These are phyloP conservation scores for Exserohilum rostratum DNA, from an alignment of 2,329 filamentous ascomycete species.

Conservation along the genomic window DNA sequence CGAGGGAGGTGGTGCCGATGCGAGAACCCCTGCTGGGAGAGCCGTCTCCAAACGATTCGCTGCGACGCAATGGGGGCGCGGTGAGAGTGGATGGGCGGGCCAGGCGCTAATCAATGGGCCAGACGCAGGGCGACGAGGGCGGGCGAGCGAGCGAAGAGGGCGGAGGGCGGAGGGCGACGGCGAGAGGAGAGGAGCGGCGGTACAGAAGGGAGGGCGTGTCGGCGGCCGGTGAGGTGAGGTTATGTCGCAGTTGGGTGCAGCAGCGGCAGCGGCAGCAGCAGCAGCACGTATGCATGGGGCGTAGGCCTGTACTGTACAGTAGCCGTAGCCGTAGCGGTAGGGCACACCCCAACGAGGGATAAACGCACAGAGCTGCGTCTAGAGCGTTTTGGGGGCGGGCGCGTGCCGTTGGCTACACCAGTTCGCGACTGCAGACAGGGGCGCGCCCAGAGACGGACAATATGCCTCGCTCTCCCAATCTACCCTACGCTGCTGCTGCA, in stretches of 20 bases:
- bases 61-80: slow-evolving; percentile 12
- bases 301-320: slow-evolving; percentile 8
- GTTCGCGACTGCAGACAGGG: slow-evolving; percentile 17
- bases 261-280: too few species aligned
- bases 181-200: too few species aligned
- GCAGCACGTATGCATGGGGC: slow-evolving; percentile 12
- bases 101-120: slow-evolving; percentile 12
- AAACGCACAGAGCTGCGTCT: slow-evolving; percentile 22
- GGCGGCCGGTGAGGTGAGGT: slow-evolving; percentile 9
- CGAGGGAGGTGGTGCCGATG: background rate
- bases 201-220: slow-evolving; percentile 3
- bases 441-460: slow-evolving; percentile 18
- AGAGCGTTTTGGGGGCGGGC: slow-evolving; percentile 17
- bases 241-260: too few species aligned
- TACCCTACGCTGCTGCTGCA: slow-evolving; percentile 3
- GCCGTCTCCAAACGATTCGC: slow-evolving; percentile 18
- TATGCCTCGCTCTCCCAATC: slow-evolving; percentile 8
- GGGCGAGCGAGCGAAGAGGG: slow-evolving; percentile 2
- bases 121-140: slow-evolving; percentile 4
- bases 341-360: slow-evolving; percentile 23
- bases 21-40: slow-evolving; percentile 31
- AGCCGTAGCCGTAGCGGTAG: too few species aligned
- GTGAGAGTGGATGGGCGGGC: slow-evolving; percentile 18
- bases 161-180: slow-evolving; percentile 7
- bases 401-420: slow-evolving; percentile 13